Percentiles rank a stretch among this genome's conserved stretches.
These are phyloP conservation scores for Actinidia polygama DNA, from an alignment of 179 eudicot genomes.

Conservation along the genomic window DNA sequence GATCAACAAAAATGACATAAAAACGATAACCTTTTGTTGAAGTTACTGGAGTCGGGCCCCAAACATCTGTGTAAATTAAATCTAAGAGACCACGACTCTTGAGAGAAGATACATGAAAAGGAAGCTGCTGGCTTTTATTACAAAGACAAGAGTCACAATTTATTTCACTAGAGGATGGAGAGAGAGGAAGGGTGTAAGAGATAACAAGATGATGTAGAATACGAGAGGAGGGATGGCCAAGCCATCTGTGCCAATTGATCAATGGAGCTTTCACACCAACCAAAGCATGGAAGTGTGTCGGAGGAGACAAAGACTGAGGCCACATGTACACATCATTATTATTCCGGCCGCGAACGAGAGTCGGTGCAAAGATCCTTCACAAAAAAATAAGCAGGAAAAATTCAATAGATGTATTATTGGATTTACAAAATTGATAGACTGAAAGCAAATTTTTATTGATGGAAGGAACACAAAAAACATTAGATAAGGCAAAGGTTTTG, in stretches of 20 bases:
- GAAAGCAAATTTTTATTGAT: too few relatives aligned
- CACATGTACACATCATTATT: neutral
- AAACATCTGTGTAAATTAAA: neutral
- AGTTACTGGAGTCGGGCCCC: too few relatives aligned
- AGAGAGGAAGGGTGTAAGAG: too few relatives aligned
- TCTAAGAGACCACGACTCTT: neutral
- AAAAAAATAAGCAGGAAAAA: neutral
- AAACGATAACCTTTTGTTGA: too few relatives aligned
- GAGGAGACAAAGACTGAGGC: neutral
- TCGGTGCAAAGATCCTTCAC: neutral
- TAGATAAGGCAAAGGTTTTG: neutral
- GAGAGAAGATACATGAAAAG: neutral
- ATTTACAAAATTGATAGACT: too few relatives aligned
- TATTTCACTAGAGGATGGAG: too few relatives aligned
- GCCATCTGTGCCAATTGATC: neutral
- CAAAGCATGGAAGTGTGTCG: neutral
- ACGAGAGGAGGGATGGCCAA: neutral
- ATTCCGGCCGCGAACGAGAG: neutral
- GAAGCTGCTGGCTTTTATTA: neutral
- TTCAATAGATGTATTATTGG: too few relatives aligned
- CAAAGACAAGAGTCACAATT: neutral
- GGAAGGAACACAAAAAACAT: neutral
- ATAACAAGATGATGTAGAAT: neutral
- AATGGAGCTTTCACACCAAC: neutral
- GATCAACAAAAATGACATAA: too few relatives aligned